A percentile compares a stretch with the other conserved stretches of the same genome.
phyloP scores from a whole-genome alignment of 805 yeast genomes.

The Millerago galiae region DNA sequence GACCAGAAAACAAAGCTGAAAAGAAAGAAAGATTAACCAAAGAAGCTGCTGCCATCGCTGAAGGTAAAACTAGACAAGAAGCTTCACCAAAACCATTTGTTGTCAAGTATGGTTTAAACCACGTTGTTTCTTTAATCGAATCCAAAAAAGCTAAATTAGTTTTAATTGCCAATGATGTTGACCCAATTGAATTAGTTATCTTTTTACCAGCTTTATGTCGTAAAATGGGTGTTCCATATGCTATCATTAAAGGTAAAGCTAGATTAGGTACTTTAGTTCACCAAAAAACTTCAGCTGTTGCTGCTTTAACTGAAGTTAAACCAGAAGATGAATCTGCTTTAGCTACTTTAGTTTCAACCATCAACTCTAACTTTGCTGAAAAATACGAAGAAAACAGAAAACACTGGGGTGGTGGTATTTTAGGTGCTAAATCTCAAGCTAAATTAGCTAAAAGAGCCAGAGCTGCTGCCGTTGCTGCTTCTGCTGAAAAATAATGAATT shows the following conservation, averaged over 20 bases:
- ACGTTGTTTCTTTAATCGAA: constrained; percentile 94
- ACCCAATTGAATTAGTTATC: constrained; percentile 96
- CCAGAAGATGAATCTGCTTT: constrained; percentile 93
- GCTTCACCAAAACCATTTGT: constrained; percentile 95
- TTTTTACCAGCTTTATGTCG: constrained; percentile 98
- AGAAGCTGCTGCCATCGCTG: constrained; percentile 99
- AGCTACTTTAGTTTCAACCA: constrained; percentile 86
- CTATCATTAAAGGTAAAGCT: constrained; percentile 97
- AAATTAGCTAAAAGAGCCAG: constrained; percentile 42
- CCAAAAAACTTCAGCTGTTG: constrained; percentile 96
- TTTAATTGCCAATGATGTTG: constrained; percentile 97
- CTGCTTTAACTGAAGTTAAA: constrained; percentile 92
- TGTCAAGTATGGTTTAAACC: constrained; percentile 98
- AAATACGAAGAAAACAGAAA: constrained; percentile 94
- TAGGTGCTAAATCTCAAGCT: constrained; percentile 91
- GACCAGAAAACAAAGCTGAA: constrained; percentile 96
- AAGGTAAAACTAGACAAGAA: constrained; percentile 95
- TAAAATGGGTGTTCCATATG: constrained; percentile 99
- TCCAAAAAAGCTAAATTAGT: constrained; percentile 98
- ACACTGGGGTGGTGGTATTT: constrained; percentile 99
- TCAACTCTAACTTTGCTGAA: constrained; percentile 88
- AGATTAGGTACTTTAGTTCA: constrained; percentile 96
- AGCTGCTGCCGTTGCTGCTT: constrained; percentile 9
- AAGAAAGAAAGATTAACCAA: constrained; percentile 98
- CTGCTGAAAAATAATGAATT: constrained; percentile 12